Evolutionary conservation across 2,329 filamentous ascomycete species (phyloP).

Genomic region (Emydomyces testavorans): DNA sequence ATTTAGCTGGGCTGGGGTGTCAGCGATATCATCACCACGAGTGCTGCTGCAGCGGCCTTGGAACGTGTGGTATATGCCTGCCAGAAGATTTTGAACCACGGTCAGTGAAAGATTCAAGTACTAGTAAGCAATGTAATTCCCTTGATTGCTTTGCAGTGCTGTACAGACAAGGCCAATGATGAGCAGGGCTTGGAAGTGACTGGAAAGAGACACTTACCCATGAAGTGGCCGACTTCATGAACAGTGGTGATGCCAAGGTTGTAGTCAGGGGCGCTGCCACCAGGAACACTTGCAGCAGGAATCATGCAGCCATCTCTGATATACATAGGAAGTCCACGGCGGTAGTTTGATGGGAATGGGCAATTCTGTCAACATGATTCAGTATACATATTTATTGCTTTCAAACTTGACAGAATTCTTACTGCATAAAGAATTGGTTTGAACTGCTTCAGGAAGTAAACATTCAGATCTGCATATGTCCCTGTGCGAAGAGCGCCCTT

Average conservation of each 20-base stretch:
- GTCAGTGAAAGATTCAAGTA: neutral
- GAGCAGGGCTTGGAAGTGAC: too few relatives aligned
- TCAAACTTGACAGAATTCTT: too few relatives aligned
- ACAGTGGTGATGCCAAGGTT: slow-evolving; percentile 22
- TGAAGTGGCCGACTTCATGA: slow-evolving; percentile 27
- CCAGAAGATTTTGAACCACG: neutral
- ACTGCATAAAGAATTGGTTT: too few relatives aligned
- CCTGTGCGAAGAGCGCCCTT: slow-evolving; percentile 19
- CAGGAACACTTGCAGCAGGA: slow-evolving; percentile 19
- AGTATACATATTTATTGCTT: too few relatives aligned
- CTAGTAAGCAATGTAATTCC: neutral
- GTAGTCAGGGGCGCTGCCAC: slow-evolving; percentile 16
- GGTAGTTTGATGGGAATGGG: slow-evolving; percentile 16
- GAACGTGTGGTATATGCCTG: slow-evolving; percentile 24
- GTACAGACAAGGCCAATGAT: too few relatives aligned
- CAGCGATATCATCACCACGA: slow-evolving; percentile 20
- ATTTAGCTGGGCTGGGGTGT: slow-evolving; percentile 23
- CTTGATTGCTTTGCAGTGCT: too few relatives aligned
- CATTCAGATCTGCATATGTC: slow-evolving; percentile 21
- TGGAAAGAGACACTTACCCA: slow-evolving; percentile 17
- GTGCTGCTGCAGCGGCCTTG: slow-evolving; percentile 22
- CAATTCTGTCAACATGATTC: too few relatives aligned
- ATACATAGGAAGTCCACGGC: slow-evolving; percentile 15
- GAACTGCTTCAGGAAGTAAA: slow-evolving; percentile 22
- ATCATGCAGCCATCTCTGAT: slow-evolving; percentile 21